Percentiles rank a stretch among this genome's conserved stretches.
Evolutionary conservation across 1,284 basidiomycete species (phyloP).

Genomic region (Sporisorium reilianum): DNA sequence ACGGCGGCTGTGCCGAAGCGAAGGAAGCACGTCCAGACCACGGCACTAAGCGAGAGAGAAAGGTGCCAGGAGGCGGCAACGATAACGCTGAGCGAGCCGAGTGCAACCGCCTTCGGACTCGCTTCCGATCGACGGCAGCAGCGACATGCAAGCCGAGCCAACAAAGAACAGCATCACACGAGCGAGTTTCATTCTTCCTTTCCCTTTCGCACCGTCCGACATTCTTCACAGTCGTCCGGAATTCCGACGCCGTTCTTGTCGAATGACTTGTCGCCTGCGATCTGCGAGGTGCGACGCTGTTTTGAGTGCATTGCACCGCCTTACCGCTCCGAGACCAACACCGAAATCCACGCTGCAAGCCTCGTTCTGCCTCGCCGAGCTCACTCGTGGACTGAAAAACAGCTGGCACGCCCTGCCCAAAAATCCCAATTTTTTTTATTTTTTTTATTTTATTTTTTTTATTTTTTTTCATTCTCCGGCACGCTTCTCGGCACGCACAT

Average conservation of each 20-base stretch:
- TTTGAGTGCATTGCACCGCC: too few relatives aligned
- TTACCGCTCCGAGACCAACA: too few relatives aligned
- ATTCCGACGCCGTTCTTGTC: not conserved
- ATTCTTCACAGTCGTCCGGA: not conserved
- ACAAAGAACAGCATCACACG: not conserved
- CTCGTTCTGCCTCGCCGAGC: too few relatives aligned
- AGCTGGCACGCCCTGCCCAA: not conserved
- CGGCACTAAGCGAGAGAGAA: not conserved
- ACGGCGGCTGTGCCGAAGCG: not conserved
- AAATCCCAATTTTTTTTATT: too few relatives aligned
- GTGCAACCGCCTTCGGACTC: slow-evolving; percentile 4
- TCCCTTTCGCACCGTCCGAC: too few relatives aligned
- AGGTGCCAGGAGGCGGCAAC: slow-evolving; percentile 10
- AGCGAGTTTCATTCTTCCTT: too few relatives aligned
- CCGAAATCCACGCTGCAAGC: not conserved
- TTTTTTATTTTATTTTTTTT: too few relatives aligned
- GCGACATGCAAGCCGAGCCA: not conserved
- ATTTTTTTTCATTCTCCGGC: too few relatives aligned
- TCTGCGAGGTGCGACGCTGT: not conserved
- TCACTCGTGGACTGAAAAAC: too few relatives aligned
- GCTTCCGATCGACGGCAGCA: not conserved
- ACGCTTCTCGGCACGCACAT: too few relatives aligned
- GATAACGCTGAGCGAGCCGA: too few relatives aligned
- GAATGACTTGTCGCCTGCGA: not conserved
- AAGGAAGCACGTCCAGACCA: not conserved